These are phyloP conservation scores for Hortaea sp. DNA, from an alignment of 2,329 filamentous ascomycete species.

Conservation along the genomic window DNA sequence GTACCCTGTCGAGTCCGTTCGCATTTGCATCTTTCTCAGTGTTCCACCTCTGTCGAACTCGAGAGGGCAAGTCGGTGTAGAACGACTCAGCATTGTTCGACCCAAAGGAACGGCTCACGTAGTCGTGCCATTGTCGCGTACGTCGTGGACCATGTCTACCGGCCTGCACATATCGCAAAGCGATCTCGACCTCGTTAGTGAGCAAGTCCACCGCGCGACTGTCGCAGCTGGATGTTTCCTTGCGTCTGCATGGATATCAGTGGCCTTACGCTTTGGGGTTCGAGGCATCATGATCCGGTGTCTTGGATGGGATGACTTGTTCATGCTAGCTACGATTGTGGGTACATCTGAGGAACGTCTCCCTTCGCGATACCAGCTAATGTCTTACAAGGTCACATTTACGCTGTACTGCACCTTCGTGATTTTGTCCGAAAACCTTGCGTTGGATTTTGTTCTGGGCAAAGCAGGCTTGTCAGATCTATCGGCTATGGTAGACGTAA, in stretches of 20 bases:
- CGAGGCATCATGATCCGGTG: constrained; percentile 28
- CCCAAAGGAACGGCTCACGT: too few species aligned
- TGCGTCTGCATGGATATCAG: constrained; percentile 27
- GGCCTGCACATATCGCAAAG: background rate
- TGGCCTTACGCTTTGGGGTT: constrained; percentile 31
- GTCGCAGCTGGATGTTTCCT: constrained; percentile 22
- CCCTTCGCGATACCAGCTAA: too few species aligned
- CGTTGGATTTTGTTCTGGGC: background rate
- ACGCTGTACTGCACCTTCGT: constrained; percentile 5
- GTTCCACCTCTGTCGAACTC: too few species aligned
- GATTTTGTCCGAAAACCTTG: constrained; percentile 1
- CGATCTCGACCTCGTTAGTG: background rate
- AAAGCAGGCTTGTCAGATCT: too few species aligned
- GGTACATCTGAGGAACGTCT: constrained; percentile 2
- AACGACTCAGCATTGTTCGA: too few species aligned
- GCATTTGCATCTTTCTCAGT: too few species aligned
- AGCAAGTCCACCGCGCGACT: background rate
- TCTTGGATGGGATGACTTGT: constrained; percentile 36
- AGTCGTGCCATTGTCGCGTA: too few species aligned
- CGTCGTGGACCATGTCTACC: too few species aligned
- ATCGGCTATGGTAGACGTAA: too few species aligned
- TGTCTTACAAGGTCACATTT: background rate
- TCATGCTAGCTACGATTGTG: constrained; percentile 32
- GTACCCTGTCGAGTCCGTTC: too few species aligned
- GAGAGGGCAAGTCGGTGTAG: too few species aligned